Base-by-base conservation (phyloP, 352 stramenopile genomes). In the Phytophthora quininea region DNA sequence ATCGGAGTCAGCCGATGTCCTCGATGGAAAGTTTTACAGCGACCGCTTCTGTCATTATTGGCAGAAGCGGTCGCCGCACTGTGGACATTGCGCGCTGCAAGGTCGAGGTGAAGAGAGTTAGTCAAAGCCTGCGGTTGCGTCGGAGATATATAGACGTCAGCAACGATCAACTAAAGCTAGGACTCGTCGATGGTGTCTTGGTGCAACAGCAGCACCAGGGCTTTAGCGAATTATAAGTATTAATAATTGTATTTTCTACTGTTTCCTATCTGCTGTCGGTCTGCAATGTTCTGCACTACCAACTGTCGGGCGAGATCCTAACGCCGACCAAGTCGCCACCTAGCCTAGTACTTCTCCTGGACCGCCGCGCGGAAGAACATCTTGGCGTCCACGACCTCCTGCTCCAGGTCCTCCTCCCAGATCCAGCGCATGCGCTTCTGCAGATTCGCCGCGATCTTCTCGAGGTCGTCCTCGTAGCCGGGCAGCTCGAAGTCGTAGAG, bases 361-460 rank as follows among this genome's bases (percentile, higher is more conserved):
- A 24, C 48, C 3, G 47, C 33, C 24, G 57, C 50, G 9, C 47
- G 30, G 46, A 67, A 70, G 46, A 74, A 70, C 19, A 31, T 54
- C 48, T 74, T 71, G 66, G 69, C 65, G 33, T 73, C 65, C 35
- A 51, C 46, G 12, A 77, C 69, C 42, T 74, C 59, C 52, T 77
- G 64, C 53, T 77, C 64, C 24, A 77, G 56, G 29, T 73, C 59
- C 43, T 77, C 69, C 27, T 77, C 65, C 65, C 69, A 77, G 55
- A 77, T 73, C 69, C 64, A 77, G 15, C 37, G 59, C 69, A 73
- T 73, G 31, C 69, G 64, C 51, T 67, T 58, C 59, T 77, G 69
- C 50, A 77, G 40, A 51, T 64, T 68, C 35, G 19, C 38, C 19
- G 11, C 11, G 48, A 77, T 77, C 40, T 64, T 74, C 32, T 70